Evolutionary conservation across 148 eudicot species (phyloP).

Genomic region (Rhododendron ovatum): DNA sequence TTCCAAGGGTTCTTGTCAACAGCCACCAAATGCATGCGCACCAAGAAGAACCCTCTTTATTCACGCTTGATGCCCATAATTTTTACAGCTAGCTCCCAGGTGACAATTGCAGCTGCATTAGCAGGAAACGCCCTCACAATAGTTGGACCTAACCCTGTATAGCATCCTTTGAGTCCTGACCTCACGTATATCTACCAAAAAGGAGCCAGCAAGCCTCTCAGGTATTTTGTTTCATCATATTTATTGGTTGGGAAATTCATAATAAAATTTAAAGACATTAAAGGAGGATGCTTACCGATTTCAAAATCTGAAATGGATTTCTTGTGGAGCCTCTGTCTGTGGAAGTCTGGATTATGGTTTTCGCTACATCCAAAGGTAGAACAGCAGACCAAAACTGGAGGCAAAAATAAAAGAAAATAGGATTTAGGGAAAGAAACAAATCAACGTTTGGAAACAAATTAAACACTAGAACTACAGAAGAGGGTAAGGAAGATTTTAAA

Average conservation of each 20-base stretch:
- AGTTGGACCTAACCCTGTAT: conserved; percentile 91
- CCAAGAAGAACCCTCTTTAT: conserved; percentile 16
- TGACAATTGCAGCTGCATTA: conserved; percentile 91
- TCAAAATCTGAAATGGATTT: conserved; percentile 64
- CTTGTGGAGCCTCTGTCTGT: conserved; percentile 47
- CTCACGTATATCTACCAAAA: conserved; percentile 60
- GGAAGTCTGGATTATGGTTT: conserved; percentile 82
- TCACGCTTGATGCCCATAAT: conserved; percentile 63
- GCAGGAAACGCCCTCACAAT: conserved; percentile 84
- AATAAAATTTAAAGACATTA: neutral
- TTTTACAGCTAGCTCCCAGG: conserved; percentile 86
- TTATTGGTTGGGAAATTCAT: neutral
- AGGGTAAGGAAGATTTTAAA: neutral
- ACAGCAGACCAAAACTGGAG: conserved; percentile 74
- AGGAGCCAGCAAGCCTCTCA: conserved; percentile 9
- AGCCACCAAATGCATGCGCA: neutral
- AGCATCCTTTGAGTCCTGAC: conserved; percentile 83
- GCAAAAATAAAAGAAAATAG: conserved; percentile 1
- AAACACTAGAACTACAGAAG: neutral
- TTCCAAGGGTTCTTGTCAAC: neutral
- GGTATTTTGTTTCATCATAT: neutral
- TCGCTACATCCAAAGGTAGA: conserved; percentile 85
- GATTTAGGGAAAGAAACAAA: conserved; percentile 2
- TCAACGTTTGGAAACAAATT: neutral
- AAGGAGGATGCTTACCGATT: conserved; percentile 30